Evolutionary conservation across 116 monocot genomes (phyloP), one percentile per base, ranked within the genome.

Genomic region (Phalaenopsis hybrid): DNA sequence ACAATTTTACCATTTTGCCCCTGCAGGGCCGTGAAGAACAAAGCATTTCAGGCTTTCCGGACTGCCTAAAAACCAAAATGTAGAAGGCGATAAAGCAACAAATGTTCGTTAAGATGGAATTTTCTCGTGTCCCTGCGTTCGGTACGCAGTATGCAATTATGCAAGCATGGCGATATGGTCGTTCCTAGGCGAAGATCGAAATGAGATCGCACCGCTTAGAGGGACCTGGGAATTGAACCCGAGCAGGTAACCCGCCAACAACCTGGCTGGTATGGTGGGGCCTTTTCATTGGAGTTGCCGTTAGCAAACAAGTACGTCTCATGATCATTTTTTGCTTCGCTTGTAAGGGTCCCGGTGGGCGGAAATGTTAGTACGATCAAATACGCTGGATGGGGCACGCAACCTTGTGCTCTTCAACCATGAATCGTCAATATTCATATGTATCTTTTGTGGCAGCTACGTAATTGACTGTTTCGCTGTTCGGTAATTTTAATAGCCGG

Each of bases 331-430:
- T 67, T 67, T 67, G 67, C 67, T 67, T 67, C 67, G 67, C 67
- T 21, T 28, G n/a, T n/a, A 67, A 67, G 67, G 67, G 67, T 67
- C 67, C 67, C 67, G 23, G 20, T 65, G 65, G 67, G 65, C 21
- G 5, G 65, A 65, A 21, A 3, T 23, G 65, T 11, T 65, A 65
- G 1, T 5, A 10, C 8, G n/a, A 67, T 67, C 67, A 67, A 28
- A 21, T 67, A 16, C 55, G 55, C 15, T 48, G 48, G 15, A 55
- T 15, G 2, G 15, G 15, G 16, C 55, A 15, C 15, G 15, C 15
- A 55, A 55, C 55, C 2, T 12, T 4, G 4, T 55, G 15, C 0
- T 55, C 16, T 15, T 55, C 0, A 3, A 55, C 3, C 0, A 15
- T 55, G 0, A 55, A 55, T 15, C 2, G 13, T 0, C 15, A 55